Percentiles rank a stretch among this genome's conserved stretches.
Evolutionary conservation across 1,284 basidiomycete species (phyloP).

Genomic region (Tilletia caries): DNA sequence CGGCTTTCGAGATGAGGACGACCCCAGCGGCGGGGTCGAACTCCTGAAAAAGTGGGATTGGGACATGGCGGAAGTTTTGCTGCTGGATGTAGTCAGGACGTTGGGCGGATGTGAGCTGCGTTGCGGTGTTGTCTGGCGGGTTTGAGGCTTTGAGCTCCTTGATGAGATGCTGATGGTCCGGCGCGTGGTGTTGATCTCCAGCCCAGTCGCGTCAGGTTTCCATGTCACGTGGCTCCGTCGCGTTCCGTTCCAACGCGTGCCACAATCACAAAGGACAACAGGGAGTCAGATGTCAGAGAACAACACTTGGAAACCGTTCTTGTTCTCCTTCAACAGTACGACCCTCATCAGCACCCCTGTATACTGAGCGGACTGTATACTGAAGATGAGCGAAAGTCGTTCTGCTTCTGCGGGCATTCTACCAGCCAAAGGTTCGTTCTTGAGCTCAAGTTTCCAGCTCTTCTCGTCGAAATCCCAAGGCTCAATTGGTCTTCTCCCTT

Average conservation of each 20-base stretch:
- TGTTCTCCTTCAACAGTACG: not conserved
- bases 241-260: not conserved
- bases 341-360: not conserved
- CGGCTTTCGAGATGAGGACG: not conserved
- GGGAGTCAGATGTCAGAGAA: not conserved
- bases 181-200: not conserved
- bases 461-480: not conserved
- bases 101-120: not conserved
- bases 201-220: not conserved
- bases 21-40: not conserved
- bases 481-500: not conserved
- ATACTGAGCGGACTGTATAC: not conserved
- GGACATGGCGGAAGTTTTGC: not conserved
- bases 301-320: conserved; percentile 4
- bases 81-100: not conserved
- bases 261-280: not conserved
- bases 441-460: not conserved
- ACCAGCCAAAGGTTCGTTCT: not conserved
- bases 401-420: not conserved
- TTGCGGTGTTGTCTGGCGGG: too few relatives aligned
- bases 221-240: not conserved
- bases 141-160: too few relatives aligned
- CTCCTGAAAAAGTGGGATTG: not conserved
- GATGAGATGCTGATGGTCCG: not conserved
- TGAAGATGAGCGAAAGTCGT: too few relatives aligned